Percentiles rank a stretch among this genome's conserved stretches.
Evolutionary conservation across 176 grass and related monocot species (phyloP).

Genomic region (Panicum miliaceum): DNA sequence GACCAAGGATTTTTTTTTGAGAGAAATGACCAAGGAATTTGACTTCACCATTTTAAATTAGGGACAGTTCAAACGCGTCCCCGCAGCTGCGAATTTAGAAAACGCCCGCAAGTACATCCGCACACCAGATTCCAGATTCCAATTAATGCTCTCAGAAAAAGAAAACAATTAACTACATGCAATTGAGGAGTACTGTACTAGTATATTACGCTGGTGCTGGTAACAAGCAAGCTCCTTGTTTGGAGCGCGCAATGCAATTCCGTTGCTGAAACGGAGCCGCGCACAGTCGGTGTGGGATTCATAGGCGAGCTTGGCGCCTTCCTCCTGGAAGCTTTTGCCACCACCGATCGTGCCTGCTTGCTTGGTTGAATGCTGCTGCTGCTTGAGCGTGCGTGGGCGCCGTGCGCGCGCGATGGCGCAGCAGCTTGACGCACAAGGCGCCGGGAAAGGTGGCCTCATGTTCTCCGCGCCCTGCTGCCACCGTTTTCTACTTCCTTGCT

Average conservation of each 20-base stretch:
- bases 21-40: constrained; percentile 37
- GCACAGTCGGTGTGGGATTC: constrained; percentile 38
- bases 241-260: constrained; percentile 27
- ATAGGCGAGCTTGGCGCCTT: constrained; percentile 38
- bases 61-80: constrained; percentile 2
- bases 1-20: constrained; percentile 39
- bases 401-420: background rate
- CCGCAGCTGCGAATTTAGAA: background rate
- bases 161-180: background rate
- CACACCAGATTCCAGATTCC: background rate
- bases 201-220: background rate
- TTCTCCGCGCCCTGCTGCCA: constrained; percentile 22
- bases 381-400: too few relatives aligned
- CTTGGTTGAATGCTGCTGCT: too few relatives aligned
- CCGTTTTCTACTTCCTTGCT: background rate
- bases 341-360: background rate
- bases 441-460: constrained; percentile 56
- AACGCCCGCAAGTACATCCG: background rate
- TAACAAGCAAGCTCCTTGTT: constrained; percentile 30
- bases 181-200: background rate
- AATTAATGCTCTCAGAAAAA: background rate
- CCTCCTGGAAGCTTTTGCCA: constrained; percentile 38
- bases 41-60: constrained; percentile 23
- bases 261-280: constrained; percentile 49
- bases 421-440: constrained; percentile 55